Base-by-base conservation (phyloP, 1,284 basidiomycete genomes). In the Erythrobasidium hasegawianum region DNA sequence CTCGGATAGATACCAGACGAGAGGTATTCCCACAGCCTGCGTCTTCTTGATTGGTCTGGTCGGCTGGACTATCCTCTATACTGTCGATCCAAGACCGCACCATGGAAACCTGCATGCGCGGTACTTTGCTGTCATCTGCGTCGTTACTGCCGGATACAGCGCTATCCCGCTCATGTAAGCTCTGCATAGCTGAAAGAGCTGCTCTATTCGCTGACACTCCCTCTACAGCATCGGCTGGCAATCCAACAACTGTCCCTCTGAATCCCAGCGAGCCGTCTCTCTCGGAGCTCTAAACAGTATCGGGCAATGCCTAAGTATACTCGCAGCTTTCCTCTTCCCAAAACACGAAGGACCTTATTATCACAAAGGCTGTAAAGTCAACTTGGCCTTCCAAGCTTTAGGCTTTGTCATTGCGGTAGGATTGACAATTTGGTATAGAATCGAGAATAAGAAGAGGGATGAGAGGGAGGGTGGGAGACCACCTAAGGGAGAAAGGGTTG, bases 1-100 rank as follows among this genome's bases (percentile, higher is more conserved):
- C 20, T 91, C 90, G 4, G 90, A 94, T 77, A 80, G 83, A 58
- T 73, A 84, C 8, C 88, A 90, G 76, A 84, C 78, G 57, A 83
- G 90, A 66, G 90, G 89, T 40, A 59, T 79, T 26, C 76, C 75
- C 27, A 73, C 76, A 45, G 75, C 76, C 24, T 47, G 52, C 26
- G 77, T 79, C 29, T 80, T 79, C 70, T 33, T 70, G 13, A 71
- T 80, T 56, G 79, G 78, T 26, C 72, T 79, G 50, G 67, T 78
- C 50, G 80, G 79, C 13, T 81, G 79, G 78, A 71, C 74, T 0
- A 71, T 80, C n/a, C 74, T 81, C 2, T 69, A 77, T 26, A 39
- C 71, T 16, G 72, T 80, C 20, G 58, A 72, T 27, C 71, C 72
- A 29, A 71, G 72, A 9, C 16, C 43, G 14, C 5, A 11, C 33